Conservation (phyloP, 2,329 filamentous ascomycete species). For the Cryphonectria radicalis region DNA sequence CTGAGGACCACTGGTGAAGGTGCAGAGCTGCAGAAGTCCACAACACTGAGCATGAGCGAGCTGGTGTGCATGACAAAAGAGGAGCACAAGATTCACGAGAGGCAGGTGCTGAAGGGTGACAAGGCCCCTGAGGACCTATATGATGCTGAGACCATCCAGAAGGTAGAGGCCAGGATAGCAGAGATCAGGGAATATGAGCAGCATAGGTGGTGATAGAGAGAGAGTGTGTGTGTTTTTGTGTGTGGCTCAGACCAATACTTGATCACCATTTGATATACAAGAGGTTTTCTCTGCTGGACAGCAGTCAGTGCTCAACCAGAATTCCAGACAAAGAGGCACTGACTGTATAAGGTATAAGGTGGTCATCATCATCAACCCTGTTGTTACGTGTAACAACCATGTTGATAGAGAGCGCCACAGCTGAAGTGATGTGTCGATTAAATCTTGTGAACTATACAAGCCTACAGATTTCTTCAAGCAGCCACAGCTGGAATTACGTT, state of each 20-base stretch:
- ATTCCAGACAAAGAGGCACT: not conserved
- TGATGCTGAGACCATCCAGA: slow-evolving; percentile 65
- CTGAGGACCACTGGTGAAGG: slow-evolving; percentile 64
- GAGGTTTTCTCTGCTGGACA: not conserved
- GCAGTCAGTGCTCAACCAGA: not conserved
- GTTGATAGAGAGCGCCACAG: not conserved
- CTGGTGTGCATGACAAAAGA: slow-evolving; percentile 94
- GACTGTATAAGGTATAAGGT: no score
- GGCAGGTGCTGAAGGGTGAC: slow-evolving; percentile 72
- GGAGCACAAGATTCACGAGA: slow-evolving; percentile 80
- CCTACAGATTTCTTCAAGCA: not conserved
- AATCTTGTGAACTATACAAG: not conserved
- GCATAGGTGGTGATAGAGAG: slow-evolving; percentile 45
- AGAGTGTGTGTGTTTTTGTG: not conserved
- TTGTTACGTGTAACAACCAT: not conserved
- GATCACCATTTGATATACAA: not conserved
- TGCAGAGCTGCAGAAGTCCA: slow-evolving; percentile 76
- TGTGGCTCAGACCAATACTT: no score
- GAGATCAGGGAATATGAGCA: slow-evolving; percentile 69
- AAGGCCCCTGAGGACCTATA: slow-evolving; percentile 76
- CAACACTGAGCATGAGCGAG: slow-evolving; percentile 69
- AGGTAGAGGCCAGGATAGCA: slow-evolving; percentile 67
- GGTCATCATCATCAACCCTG: no score
- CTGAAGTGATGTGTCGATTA: not conserved
- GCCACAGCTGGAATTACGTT: not conserved